Conservation (phyloP, 371 early-diverging fungal genomes). For the Catenaria anguillulae region DNA sequence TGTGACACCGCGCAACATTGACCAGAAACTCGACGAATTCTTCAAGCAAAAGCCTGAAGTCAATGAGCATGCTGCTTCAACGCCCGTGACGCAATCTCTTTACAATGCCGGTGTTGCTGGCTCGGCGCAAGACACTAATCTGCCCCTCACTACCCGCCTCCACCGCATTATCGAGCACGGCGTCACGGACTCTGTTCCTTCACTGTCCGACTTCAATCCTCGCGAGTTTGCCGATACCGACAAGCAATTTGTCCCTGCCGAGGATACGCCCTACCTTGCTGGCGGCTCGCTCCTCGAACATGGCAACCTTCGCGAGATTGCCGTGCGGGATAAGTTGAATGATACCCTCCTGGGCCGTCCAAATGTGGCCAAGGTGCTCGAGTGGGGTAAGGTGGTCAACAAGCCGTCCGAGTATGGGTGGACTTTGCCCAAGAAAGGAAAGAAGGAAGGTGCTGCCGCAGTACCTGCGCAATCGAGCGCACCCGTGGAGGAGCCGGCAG, state of each 20-base stretch:
- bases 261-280: neutral
- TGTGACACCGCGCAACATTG: neutral
- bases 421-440: too few species aligned
- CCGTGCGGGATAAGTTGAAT: neutral
- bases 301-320: neutral
- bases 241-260: neutral
- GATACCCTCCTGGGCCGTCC: neutral
- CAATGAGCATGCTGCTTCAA: too few species aligned
- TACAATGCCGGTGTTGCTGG: neutral
- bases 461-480: too few species aligned
- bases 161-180: neutral
- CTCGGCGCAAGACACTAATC: neutral
- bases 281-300: neutral
- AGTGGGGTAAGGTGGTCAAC: too few species aligned
- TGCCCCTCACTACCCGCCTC: neutral
- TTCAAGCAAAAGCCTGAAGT: neutral
- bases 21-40: neutral
- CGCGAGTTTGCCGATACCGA: neutral
- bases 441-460: too few species aligned
- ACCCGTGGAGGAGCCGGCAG: too few species aligned
- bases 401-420: too few species aligned
- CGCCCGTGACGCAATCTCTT: neutral
- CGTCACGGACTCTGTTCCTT: neutral
- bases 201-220: neutral
- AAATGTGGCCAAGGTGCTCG: neutral